phyloP scores from a whole-genome alignment of 1,284 basidiomycete genomes.

The Porodaedalea pini region DNA sequence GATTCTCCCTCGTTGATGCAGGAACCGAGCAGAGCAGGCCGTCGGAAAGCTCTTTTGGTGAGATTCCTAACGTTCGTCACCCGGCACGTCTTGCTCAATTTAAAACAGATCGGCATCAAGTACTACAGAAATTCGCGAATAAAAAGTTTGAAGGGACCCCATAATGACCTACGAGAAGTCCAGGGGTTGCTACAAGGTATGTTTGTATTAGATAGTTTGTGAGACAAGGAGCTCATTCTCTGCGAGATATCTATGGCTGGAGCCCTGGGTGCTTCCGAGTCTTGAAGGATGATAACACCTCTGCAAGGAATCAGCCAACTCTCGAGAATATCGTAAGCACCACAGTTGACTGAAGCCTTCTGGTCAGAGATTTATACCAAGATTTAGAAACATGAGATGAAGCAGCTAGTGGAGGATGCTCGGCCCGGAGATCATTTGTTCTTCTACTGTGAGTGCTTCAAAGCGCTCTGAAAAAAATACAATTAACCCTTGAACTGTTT shows the following conservation, averaged over 20 bases:
- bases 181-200: slow-evolving; percentile 17
- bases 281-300: slow-evolving; percentile 20
- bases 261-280: slow-evolving; percentile 11
- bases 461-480: not conserved
- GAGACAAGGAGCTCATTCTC: not conserved
- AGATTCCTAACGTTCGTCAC: not conserved
- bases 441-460: slow-evolving; percentile 16
- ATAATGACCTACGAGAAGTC: slow-evolving; percentile 21
- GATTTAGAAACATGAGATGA: slow-evolving; percentile 15
- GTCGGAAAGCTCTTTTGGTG: slow-evolving; percentile 16
- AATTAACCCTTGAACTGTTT: not conserved
- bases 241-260: slow-evolving; percentile 11
- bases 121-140: slow-evolving; percentile 6
- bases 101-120: slow-evolving; percentile 13
- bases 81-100: not conserved
- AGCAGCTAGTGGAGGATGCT: slow-evolving; percentile 15
- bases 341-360: not conserved
- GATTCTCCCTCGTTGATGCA: not conserved
- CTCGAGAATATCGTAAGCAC: slow-evolving; percentile 18
- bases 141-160: slow-evolving; percentile 14
- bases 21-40: not conserved
- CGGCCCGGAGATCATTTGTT: slow-evolving; percentile 20
- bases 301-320: slow-evolving; percentile 16
- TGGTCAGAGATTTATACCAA: not conserved
- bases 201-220: not conserved